Percentiles rank a stretch among this genome's conserved stretches.
Conservation (phyloP, 2,329 filamentous ascomycete species). For the Fusarium transvaalense region DNA sequence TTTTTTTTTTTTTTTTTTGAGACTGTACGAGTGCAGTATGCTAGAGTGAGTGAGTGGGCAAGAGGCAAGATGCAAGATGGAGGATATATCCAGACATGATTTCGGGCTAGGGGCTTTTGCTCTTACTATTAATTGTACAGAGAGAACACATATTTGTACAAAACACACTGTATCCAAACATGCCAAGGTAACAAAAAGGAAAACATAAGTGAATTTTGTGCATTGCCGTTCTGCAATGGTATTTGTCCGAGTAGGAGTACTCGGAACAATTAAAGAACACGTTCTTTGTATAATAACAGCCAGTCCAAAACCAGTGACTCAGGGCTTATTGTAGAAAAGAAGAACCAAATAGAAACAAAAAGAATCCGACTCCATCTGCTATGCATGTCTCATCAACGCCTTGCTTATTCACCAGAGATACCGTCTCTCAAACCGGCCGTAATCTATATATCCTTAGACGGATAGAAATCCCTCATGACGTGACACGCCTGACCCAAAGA, state of each 20-base stretch:
- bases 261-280: conserved; percentile 26
- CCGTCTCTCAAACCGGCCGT: conserved; percentile 12
- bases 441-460: conserved; percentile 15
- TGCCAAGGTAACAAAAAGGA: not conserved
- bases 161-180: not conserved
- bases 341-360: conserved; percentile 30
- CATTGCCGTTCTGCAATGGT: conserved; percentile 14
- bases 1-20: no score
- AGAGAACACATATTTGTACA: conserved; percentile 1
- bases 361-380: conserved; percentile 39
- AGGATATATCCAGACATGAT: not conserved
- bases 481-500: conserved; percentile 84
- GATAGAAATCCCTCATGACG: conserved; percentile 60
- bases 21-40: not conserved
- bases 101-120: conserved; percentile 10
- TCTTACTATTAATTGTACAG: conserved; percentile 15
- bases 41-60: not conserved
- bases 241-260: conserved; percentile 23
- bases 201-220: conserved; percentile 5
- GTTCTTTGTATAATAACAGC: conserved; percentile 30
- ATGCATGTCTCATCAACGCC: conserved; percentile 46
- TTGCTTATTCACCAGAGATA: conserved; percentile 32
- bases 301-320: conserved; percentile 27
- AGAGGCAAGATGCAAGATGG: not conserved
- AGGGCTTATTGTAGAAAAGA: conserved; percentile 16